Percentiles rank a stretch among this genome's conserved stretches.
These are phyloP conservation scores for Malassezia arunalokei DNA, from an alignment of 1,284 basidiomycete genomes.

Conservation along the genomic window DNA sequence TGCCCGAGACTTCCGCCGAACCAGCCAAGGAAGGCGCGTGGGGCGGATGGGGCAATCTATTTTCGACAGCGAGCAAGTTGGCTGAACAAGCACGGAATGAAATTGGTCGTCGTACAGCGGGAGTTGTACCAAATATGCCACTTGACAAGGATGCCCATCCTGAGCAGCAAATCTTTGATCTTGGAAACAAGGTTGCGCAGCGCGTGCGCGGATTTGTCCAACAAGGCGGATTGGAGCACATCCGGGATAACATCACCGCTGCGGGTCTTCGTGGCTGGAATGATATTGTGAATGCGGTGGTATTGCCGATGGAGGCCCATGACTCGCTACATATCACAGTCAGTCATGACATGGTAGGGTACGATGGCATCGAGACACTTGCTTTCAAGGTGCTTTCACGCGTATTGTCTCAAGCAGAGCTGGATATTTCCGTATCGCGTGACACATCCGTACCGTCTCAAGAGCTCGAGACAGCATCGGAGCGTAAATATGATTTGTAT, in stretches of 20 bases:
- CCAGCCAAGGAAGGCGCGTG: constrained; percentile 47
- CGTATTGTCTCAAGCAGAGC: constrained; percentile 39
- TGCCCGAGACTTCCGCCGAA: neutral
- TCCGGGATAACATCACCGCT: constrained; percentile 31
- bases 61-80: constrained; percentile 43
- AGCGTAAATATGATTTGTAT: neutral
- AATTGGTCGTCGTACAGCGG: constrained; percentile 31
- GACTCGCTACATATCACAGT: constrained; percentile 93
- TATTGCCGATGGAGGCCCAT: constrained; percentile 92
- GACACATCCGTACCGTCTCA: neutral
- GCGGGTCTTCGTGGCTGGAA: constrained; percentile 37
- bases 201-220: constrained; percentile 33
- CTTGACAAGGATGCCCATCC: neutral
- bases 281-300: constrained; percentile 87
- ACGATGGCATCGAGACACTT: constrained; percentile 89
- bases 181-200: constrained; percentile 30
- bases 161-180: constrained; percentile 13
- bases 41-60: constrained; percentile 50
- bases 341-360: constrained; percentile 84
- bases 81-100: constrained; percentile 43
- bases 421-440: constrained; percentile 1
- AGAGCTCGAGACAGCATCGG: neutral
- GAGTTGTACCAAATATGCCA: constrained; percentile 12
- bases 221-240: constrained; percentile 31
- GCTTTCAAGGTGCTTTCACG: constrained; percentile 55